These are phyloP conservation scores for Termitomyces titanicus DNA, from an alignment of 768 basidiomycete genomes.

Conservation along the genomic window DNA sequence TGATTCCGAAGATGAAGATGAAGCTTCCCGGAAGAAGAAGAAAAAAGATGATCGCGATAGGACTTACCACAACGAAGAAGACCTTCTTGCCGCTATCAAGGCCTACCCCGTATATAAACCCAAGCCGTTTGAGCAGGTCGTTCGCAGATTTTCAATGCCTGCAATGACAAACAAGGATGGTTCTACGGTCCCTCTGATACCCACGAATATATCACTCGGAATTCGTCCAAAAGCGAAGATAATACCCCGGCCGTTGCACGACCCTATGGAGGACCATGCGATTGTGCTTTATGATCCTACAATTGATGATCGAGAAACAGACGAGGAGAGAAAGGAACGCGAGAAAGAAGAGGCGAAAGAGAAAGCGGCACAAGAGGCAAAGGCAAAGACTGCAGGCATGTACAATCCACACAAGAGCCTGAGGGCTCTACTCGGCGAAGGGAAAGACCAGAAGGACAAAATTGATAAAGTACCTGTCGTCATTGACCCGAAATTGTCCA, in stretches of 20 bases:
- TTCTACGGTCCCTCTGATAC: slow-evolving; percentile 46
- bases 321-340: slow-evolving; percentile 74
- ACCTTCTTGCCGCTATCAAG: slow-evolving; percentile 56
- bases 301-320: slow-evolving; percentile 87
- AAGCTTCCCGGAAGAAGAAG: slow-evolving; percentile 55
- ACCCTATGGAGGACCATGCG: slow-evolving; percentile 97
- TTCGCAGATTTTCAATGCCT: slow-evolving; percentile 79
- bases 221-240: slow-evolving; percentile 77
- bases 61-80: slow-evolving; percentile 59
- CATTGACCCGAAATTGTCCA: slow-evolving; percentile 84
- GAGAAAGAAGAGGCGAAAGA: slow-evolving; percentile 71
- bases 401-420: slow-evolving; percentile 93
- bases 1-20: slow-evolving; percentile 55
- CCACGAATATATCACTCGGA: slow-evolving; percentile 77
- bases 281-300: slow-evolving; percentile 98
- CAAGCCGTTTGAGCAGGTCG: slow-evolving; percentile 65
- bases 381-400: slow-evolving; percentile 67
- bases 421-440: slow-evolving; percentile 71
- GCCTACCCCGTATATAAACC: slow-evolving; percentile 79
- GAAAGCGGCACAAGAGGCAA: slow-evolving; percentile 58
- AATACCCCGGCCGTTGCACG: slow-evolving; percentile 89
- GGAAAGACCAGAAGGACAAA: slow-evolving; percentile 60
- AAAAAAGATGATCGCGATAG: slow-evolving; percentile 52
- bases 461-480: slow-evolving; percentile 89
- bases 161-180: slow-evolving; percentile 73